Evolutionary conservation across 73 alveolate species (phyloP), one percentile per base, ranked within the genome.

Genomic region (Paramecium primaurelia): DNA sequence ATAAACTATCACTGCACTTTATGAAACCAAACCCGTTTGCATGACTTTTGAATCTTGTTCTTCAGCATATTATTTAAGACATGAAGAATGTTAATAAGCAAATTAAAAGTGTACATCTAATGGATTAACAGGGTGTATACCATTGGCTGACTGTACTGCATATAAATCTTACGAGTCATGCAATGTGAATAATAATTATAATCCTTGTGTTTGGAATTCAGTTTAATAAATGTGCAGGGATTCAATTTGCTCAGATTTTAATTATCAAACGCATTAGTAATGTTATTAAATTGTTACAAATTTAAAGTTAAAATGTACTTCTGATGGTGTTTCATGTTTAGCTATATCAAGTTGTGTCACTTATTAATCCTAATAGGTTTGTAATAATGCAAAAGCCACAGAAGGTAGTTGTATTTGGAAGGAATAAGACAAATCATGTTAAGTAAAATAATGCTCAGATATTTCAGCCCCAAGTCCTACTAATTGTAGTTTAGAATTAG

Each of bases 241-340:
- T 32, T 11, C 25, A 3, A 32, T 4, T 14, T 64, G 84, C 8
- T 28, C 84, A 14, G 84, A 64, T 34, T 32, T 1, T 10, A 64
- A 32, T 32, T 32, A 64, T 64, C 8, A 18, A 14, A 64, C 84
- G 5, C 32, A 32, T 4, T 14, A 3, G 1, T 10, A 64, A 64
- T 64, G 47, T 64, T 4, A 34, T 2, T 2, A 3, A 8, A 18
- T 18, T 5, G 20, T 3, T 7, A 16, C 1, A 12, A 32, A 34
- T 64, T 10, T 64, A 32, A 8, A 32, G 12, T 28, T 11, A 28
- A 34, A 9, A 16, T 80, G 91, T 36, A 80, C 58, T 45, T n/a
- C 77, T 44, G 91, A 80, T 80, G 91, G 91, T 8, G 34, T 64
- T 2, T 26, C 5, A 80, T 80, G 91, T 80, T 8, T 80, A 12